Conservation (phyloP, 768 basidiomycete species). For the Paxillus ammoniavirescens region DNA sequence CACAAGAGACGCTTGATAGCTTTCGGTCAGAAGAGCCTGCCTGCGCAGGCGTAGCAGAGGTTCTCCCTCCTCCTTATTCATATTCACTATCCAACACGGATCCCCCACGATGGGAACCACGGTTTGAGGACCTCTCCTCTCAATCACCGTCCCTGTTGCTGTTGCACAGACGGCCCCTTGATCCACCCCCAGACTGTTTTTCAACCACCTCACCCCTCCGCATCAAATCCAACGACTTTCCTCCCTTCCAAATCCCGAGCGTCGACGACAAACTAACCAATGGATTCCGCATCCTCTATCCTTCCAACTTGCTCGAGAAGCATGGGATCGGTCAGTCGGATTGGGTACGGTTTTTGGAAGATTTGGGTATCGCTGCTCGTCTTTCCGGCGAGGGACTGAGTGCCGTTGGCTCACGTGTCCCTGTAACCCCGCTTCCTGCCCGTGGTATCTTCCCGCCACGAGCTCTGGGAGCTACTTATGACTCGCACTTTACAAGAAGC, state of each 20-base stretch:
- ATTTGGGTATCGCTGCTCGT: conserved; percentile 27
- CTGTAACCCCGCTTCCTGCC: conserved; percentile 9
- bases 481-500: conserved; percentile 17
- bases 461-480: conserved; percentile 16
- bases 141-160: background rate
- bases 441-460: conserved; percentile 18
- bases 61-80: conserved; percentile 10
- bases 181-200: conserved; percentile 31
- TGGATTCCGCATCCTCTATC: conserved; percentile 29
- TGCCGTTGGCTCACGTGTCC: conserved; percentile 23
- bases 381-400: conserved; percentile 20
- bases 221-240: conserved; percentile 26
- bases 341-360: conserved; percentile 31
- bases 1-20: background rate
- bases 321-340: conserved; percentile 27
- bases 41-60: background rate
- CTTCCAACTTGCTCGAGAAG: conserved; percentile 20
- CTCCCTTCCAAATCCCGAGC: conserved; percentile 25
- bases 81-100: background rate
- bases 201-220: conserved; percentile 27
- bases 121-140: conserved; percentile 23
- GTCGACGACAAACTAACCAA: conserved; percentile 18
- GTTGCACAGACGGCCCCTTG: conserved; percentile 20
- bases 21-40: conserved; percentile 2
- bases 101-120: conserved; percentile 29